These are phyloP conservation scores for Gossypium australe DNA, from an alignment of 345 rosid species.

Conservation along the genomic window DNA sequence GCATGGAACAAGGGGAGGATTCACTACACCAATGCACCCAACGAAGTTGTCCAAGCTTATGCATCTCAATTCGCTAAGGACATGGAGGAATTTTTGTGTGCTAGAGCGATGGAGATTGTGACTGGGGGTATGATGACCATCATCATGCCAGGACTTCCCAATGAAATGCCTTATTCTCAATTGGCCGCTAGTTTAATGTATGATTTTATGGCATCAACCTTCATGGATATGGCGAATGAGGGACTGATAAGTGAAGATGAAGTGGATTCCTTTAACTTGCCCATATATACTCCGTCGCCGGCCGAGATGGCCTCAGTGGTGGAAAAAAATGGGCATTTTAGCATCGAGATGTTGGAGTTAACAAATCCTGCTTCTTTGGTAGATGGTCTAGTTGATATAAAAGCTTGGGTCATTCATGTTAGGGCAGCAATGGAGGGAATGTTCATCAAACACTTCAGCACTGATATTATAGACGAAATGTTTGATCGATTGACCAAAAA, in stretches of 20 bases:
- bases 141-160: constrained; percentile 15
- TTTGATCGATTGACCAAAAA: constrained; percentile 30
- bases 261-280: constrained; percentile 49
- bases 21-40: constrained; percentile 11
- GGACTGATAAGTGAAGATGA: constrained; percentile 43
- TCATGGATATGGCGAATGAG: constrained; percentile 29
- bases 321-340: constrained; percentile 33
- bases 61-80: constrained; percentile 23
- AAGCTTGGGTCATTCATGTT: constrained; percentile 36
- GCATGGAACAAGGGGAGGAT: constrained; percentile 35
- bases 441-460: constrained; percentile 37
- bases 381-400: constrained; percentile 21
- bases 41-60: constrained; percentile 25
- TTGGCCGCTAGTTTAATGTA: not conserved
- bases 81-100: constrained; percentile 24
- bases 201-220: constrained; percentile 15
- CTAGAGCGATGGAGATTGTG: constrained; percentile 29
- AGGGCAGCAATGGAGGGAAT: constrained; percentile 50
- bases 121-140: constrained; percentile 27
- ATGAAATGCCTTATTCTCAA: constrained; percentile 17
- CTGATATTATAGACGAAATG: constrained; percentile 27
- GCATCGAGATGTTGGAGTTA: constrained; percentile 37
- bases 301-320: constrained; percentile 33
- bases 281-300: constrained; percentile 35
- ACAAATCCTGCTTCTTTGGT: constrained; percentile 29